Conservation (phyloP, 2,329 filamentous ascomycete species). For the Diaporthe australafricana region DNA sequence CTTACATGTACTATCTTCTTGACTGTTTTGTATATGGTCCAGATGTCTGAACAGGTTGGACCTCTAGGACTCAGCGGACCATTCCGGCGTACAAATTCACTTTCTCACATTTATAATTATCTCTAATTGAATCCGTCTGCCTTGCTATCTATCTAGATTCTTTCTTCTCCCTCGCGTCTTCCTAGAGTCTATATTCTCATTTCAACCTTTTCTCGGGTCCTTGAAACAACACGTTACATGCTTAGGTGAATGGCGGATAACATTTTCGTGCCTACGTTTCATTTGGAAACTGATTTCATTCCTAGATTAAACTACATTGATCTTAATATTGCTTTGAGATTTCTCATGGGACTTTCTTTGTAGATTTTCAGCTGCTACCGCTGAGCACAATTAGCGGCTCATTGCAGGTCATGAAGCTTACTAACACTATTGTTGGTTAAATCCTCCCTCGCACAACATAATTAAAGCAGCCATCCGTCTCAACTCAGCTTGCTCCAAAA, state of each 20-base stretch:
- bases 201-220: too few species aligned
- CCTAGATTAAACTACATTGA: too few species aligned
- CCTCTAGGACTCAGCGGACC: too few species aligned
- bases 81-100: too few species aligned
- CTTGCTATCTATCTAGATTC: too few species aligned
- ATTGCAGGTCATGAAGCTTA: background rate
- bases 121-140: too few species aligned
- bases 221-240: background rate
- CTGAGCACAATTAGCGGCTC: background rate
- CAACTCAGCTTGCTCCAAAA: background rate
- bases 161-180: too few species aligned
- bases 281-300: background rate
- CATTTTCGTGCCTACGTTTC: background rate
- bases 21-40: too few species aligned
- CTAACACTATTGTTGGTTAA: background rate
- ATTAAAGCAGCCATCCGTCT: background rate
- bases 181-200: too few species aligned
- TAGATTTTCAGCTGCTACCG: background rate
- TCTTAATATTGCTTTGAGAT: background rate
- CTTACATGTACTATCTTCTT: too few species aligned
- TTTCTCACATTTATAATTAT: too few species aligned
- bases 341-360: background rate
- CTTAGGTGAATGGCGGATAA: background rate
- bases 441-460: background rate
- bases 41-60: too few species aligned